A percentile compares a stretch with the other conserved stretches of the same genome.
phyloP scores from a whole-genome alignment of 805 yeast species.

The Danielia oregonensis region DNA sequence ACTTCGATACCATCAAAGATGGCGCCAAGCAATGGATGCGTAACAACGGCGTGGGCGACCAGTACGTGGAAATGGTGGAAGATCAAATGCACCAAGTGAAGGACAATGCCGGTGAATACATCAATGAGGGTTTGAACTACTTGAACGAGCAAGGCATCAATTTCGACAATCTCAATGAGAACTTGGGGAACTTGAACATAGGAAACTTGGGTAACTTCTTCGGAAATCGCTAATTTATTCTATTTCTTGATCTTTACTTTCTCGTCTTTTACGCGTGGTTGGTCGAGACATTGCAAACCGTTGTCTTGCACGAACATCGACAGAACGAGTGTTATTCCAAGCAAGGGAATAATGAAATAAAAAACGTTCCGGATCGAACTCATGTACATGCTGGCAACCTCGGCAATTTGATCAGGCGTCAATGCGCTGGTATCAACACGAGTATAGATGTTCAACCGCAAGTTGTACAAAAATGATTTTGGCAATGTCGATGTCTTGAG shows the following conservation, averaged over 20 bases:
- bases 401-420: conserved; percentile 15
- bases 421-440: conserved; percentile 22
- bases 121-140: neutral
- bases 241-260: neutral
- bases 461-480: conserved; percentile 15
- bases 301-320: conserved; percentile 34
- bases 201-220: neutral
- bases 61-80: neutral
- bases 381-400: conserved; percentile 23
- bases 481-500: conserved; percentile 3
- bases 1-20: neutral
- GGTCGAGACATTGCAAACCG: conserved; percentile 36
- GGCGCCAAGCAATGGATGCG: neutral
- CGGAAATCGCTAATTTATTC: neutral
- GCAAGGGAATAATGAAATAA: conserved; percentile 31
- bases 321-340: conserved; percentile 29
- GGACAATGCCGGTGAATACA: neutral
- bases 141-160: too few species aligned
- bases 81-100: neutral
- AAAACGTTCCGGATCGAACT: conserved; percentile 28
- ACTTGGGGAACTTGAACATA: neutral
- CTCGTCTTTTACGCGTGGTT: conserved; percentile 8
- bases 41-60: neutral
- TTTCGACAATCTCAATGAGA: neutral
- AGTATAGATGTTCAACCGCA: conserved; percentile 28